Percentiles rank a stretch among this genome's conserved stretches.
Evolutionary conservation across 2,329 filamentous ascomycete species (phyloP).

Genomic region (Fusarium napiforme): DNA sequence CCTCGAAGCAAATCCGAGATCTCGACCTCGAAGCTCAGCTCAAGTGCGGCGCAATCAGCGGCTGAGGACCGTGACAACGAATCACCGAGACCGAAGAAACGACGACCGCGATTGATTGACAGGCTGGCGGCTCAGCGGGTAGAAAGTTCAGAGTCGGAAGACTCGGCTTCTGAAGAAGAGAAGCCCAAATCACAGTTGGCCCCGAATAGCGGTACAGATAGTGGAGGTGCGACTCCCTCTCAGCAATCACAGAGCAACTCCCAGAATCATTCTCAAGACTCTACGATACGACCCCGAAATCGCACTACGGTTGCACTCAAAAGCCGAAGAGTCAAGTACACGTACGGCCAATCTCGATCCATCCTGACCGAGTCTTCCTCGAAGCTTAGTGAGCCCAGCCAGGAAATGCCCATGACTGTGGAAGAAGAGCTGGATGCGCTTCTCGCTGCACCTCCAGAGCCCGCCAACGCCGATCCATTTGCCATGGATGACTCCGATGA

Average conservation of each 20-base stretch:
- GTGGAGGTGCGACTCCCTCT: slow-evolving; percentile 34
- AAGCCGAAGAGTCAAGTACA: slow-evolving; percentile 49
- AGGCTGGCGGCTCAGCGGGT: slow-evolving; percentile 54
- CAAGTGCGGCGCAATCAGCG: not conserved
- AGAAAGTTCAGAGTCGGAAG: slow-evolving; percentile 48
- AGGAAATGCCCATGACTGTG: slow-evolving; percentile 29
- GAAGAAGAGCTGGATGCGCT: slow-evolving; percentile 40
- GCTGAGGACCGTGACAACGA: slow-evolving; percentile 9
- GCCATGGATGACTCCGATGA: slow-evolving; percentile 45
- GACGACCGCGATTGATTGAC: slow-evolving; percentile 55
- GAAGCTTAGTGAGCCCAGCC: slow-evolving; percentile 38
- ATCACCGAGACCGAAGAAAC: slow-evolving; percentile 19
- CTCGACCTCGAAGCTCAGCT: slow-evolving; percentile 1
- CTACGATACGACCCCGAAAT: slow-evolving; percentile 40
- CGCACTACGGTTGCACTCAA: slow-evolving; percentile 43
- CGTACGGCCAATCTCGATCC: slow-evolving; percentile 51
- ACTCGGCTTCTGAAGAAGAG: slow-evolving; percentile 29
- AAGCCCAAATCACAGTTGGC: slow-evolving; percentile 9
- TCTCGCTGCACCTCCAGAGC: slow-evolving; percentile 38
- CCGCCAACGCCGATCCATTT: slow-evolving; percentile 41
- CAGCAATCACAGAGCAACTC: slow-evolving; percentile 32
- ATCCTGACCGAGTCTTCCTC: slow-evolving; percentile 45
- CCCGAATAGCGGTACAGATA: slow-evolving; percentile 25
- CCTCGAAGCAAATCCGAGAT: slow-evolving; percentile 22
- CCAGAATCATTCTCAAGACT: slow-evolving; percentile 30